Evolutionary conservation across 768 basidiomycete genomes (phyloP).

Genomic region (Tricholoma terreum): DNA sequence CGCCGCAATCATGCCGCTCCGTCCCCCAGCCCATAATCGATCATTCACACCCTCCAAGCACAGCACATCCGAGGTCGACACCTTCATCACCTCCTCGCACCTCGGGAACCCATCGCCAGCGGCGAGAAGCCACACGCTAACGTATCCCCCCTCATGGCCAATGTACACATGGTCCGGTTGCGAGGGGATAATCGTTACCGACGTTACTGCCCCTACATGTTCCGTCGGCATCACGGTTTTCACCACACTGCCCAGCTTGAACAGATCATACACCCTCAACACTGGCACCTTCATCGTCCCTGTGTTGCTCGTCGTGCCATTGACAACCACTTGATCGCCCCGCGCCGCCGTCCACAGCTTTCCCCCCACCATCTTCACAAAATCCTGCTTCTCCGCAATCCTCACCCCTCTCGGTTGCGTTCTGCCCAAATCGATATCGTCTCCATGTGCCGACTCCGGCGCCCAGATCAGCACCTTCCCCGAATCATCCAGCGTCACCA

Average conservation of each 20-base stretch:
- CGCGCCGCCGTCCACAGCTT: slow-evolving; percentile 82
- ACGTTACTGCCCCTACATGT: slow-evolving; percentile 78
- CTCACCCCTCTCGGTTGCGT: slow-evolving; percentile 59
- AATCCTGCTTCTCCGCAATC: slow-evolving; percentile 79
- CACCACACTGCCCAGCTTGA: slow-evolving; percentile 53
- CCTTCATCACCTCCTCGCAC: slow-evolving; percentile 76
- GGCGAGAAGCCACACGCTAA: slow-evolving; percentile 75
- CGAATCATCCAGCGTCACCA: slow-evolving; percentile 81
- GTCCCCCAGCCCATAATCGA: slow-evolving; percentile 81
- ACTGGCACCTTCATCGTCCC: slow-evolving; percentile 56
- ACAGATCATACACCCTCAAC: slow-evolving; percentile 78
- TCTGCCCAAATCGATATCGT: slow-evolving; percentile 43
- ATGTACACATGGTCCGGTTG: slow-evolving; percentile 69
- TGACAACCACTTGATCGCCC: slow-evolving; percentile 43
- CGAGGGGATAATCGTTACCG: slow-evolving; percentile 72
- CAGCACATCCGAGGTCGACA: slow-evolving; percentile 78
- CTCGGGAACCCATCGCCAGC: slow-evolving; percentile 53
- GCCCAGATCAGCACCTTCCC: slow-evolving; percentile 82
- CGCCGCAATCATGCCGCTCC: slow-evolving; percentile 78
- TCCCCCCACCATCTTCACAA: slow-evolving; percentile 68
- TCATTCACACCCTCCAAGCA: slow-evolving; percentile 82
- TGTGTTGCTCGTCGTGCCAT: slow-evolving; percentile 15
- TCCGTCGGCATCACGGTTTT: slow-evolving; percentile 60
- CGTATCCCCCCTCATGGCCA: slow-evolving; percentile 88
- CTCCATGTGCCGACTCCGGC: slow-evolving; percentile 38